A percentile compares a stretch with the other conserved stretches of the same genome.
phyloP scores from a whole-genome alignment of 2,329 filamentous ascomycete species.

The Cladophialophora bantiana region DNA sequence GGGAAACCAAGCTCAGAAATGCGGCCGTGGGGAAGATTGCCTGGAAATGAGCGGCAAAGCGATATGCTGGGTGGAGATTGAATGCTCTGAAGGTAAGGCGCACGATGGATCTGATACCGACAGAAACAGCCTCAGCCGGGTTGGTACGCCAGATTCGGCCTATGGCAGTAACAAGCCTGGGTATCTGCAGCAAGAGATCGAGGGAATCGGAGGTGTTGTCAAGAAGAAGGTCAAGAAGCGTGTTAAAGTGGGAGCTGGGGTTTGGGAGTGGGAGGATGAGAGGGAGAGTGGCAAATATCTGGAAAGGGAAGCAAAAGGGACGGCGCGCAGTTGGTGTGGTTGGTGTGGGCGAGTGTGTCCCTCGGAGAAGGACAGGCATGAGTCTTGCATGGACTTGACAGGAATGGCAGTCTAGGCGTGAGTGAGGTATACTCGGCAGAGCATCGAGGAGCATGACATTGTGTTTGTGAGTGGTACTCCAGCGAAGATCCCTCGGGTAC shows the following conservation, averaged over 20 bases:
- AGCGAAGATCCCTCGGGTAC: background rate
- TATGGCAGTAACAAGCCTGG: slow-evolving; percentile 62
- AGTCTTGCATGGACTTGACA: slow-evolving; percentile 18
- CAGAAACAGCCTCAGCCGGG: slow-evolving; percentile 38
- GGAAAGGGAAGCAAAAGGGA: slow-evolving; percentile 71
- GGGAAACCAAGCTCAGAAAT: slow-evolving; percentile 85
- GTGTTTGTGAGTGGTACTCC: background rate
- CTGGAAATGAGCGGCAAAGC: slow-evolving; percentile 78
- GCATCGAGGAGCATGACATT: background rate
- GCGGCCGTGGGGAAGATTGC: slow-evolving; percentile 78
- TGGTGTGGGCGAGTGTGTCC: slow-evolving; percentile 85
- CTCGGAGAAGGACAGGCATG: slow-evolving; percentile 55
- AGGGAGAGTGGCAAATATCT: slow-evolving; percentile 70
- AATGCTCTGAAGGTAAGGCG: slow-evolving; percentile 77
- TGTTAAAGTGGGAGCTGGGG: slow-evolving; percentile 80
- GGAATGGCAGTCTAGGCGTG: slow-evolving; percentile 6
- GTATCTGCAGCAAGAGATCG: slow-evolving; percentile 86
- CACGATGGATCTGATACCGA: slow-evolving; percentile 49
- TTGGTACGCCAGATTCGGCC: slow-evolving; percentile 28
- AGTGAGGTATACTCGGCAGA: background rate
- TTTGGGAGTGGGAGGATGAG: slow-evolving; percentile 86
- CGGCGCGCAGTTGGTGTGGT: slow-evolving; percentile 82
- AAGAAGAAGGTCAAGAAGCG: slow-evolving; percentile 88
- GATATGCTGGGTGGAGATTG: slow-evolving; percentile 69
- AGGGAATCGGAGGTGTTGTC: slow-evolving; percentile 85